Evolutionary conservation across 1,284 basidiomycete species (phyloP).

Genomic region (Cutaneotrichosporon dermatis): DNA sequence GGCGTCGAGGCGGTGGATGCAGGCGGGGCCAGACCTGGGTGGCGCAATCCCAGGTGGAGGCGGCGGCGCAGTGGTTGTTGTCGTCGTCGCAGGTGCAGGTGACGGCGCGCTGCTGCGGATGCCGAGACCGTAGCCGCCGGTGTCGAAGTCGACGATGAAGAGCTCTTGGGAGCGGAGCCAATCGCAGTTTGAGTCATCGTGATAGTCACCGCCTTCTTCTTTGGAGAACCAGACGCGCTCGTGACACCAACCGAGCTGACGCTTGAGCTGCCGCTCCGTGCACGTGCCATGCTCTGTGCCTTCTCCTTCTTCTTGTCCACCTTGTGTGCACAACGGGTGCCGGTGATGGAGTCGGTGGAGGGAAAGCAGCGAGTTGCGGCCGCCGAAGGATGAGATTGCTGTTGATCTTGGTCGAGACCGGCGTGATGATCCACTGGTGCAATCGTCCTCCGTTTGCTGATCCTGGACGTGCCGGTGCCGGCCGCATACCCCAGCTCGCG

Average conservation of each 20-base stretch:
- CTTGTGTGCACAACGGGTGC: constrained; percentile 51
- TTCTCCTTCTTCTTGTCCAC: constrained; percentile 20
- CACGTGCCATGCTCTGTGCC: constrained; percentile 31
- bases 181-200: not conserved
- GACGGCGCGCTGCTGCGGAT: constrained; percentile 53
- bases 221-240: constrained; percentile 39
- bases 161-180: constrained; percentile 1
- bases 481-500: constrained; percentile 68
- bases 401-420: constrained; percentile 27
- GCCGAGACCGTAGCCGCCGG: constrained; percentile 34
- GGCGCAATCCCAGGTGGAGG: constrained; percentile 6
- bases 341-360: constrained; percentile 62
- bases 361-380: constrained; percentile 34
- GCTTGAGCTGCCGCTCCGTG: constrained; percentile 35
- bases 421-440: constrained; percentile 27
- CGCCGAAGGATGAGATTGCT: constrained; percentile 37
- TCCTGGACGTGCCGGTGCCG: constrained; percentile 9
- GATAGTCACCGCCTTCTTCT: constrained; percentile 29
- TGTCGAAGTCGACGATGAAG: not conserved
- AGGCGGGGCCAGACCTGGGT: constrained; percentile 13
- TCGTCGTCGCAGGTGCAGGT: constrained; percentile 4
- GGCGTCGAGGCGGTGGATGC: not conserved
- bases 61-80: no score
- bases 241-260: constrained; percentile 17
- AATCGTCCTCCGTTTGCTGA: constrained; percentile 10